A percentile compares a stretch with the other conserved stretches of the same genome.
Conservation (phyloP, 2,329 filamentous ascomycete species). For the Basipetospora chlamydospora region DNA sequence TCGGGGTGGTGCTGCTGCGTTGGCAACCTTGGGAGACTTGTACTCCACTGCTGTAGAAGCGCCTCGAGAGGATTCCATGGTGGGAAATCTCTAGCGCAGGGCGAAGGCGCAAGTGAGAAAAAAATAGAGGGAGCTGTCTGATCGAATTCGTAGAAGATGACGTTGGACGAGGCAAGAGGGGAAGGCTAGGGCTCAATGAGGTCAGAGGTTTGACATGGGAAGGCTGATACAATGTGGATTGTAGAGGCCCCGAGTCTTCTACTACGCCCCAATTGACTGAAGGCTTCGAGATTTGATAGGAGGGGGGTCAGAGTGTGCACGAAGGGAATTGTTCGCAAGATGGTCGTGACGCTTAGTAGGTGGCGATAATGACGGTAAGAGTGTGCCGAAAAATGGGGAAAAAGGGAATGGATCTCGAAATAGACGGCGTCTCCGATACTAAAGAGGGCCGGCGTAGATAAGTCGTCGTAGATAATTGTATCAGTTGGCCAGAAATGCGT, state of each 20-base stretch:
- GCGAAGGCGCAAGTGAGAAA: conserved; percentile 7
- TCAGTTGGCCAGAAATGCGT: too few species aligned
- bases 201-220: conserved; percentile 19
- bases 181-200: conserved; percentile 19
- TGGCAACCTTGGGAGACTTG: conserved; percentile 33
- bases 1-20: conserved; percentile 23
- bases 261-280: conserved; percentile 1
- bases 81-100: conserved; percentile 29
- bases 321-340: background rate
- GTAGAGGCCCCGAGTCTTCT: conserved; percentile 1
- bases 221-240: background rate
- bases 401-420: too few species aligned
- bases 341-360: too few species aligned
- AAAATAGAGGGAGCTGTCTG: too few species aligned
- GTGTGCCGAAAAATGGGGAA: too few species aligned
- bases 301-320: background rate
- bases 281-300: too few species aligned
- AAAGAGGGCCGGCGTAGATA: background rate
- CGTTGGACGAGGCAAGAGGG: background rate
- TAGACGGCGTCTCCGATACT: too few species aligned
- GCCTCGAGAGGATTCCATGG: conserved; percentile 32
- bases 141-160: too few species aligned
- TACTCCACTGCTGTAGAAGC: conserved; percentile 25
- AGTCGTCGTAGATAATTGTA: conserved; percentile 1
- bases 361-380: too few species aligned